phyloP scores from a whole-genome alignment of 1,139 yeast genomes.

The Pichia sp. region DNA sequence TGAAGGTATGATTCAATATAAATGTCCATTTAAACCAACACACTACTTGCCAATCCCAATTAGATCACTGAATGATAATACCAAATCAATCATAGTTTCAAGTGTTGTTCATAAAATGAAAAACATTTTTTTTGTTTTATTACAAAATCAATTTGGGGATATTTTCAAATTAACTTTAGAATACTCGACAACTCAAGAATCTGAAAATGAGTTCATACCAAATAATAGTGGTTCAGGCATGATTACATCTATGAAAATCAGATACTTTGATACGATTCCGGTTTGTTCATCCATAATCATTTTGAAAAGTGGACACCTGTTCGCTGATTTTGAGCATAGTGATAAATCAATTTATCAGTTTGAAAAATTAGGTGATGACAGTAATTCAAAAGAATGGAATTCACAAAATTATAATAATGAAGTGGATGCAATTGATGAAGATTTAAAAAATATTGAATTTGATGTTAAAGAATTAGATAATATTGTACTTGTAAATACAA shows the following conservation, averaged over 20 bases:
- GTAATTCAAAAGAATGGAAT: slow-evolving; percentile 29
- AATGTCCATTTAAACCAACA: slow-evolving; percentile 32
- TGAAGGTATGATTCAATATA: slow-evolving; percentile 40
- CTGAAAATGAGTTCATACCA: slow-evolving; percentile 1
- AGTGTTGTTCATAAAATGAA: slow-evolving; percentile 63
- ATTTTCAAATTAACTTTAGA: slow-evolving; percentile 60
- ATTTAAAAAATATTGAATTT: slow-evolving; percentile 28
- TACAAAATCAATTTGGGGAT: slow-evolving; percentile 73
- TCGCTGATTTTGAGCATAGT: slow-evolving; percentile 57
- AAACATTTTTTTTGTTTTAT: slow-evolving; percentile 56
- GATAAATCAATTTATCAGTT: slow-evolving; percentile 69
- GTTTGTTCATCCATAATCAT: slow-evolving; percentile 49
- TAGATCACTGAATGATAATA: slow-evolving; percentile 38
- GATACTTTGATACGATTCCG: slow-evolving; percentile 74
- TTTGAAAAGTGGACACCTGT: slow-evolving; percentile 70
- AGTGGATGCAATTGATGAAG: slow-evolving; percentile 25
- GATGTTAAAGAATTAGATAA: slow-evolving; percentile 42
- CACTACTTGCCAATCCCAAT: slow-evolving; percentile 46
- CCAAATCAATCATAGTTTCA: slow-evolving; percentile 39
- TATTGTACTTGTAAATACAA: slow-evolving; percentile 49
- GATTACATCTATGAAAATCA: slow-evolving; percentile 36
- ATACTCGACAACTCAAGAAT: slow-evolving; percentile 29
- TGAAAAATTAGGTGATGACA: slow-evolving; percentile 60
- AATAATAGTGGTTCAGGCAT: slow-evolving; percentile 30
- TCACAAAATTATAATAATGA: slow-evolving; percentile 30